Evolutionary conservation across 225 moss, liverwort and hornwort species (phyloP).

Genomic region (Bryoerythrophyllum caledonicum): DNA sequence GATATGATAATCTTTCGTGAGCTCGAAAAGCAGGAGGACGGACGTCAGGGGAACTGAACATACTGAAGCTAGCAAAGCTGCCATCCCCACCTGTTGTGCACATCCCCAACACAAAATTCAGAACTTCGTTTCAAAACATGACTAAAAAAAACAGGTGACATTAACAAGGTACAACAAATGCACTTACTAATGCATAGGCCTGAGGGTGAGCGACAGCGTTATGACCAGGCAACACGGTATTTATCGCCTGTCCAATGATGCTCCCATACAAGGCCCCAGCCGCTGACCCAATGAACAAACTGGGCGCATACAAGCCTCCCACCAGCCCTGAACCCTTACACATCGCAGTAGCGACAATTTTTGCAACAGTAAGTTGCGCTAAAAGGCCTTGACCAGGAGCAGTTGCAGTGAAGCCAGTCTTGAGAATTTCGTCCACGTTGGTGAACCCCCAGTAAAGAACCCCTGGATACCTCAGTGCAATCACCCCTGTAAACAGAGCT

Average conservation of each 20-base stretch:
- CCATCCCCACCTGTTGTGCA: slow-evolving; percentile 92
- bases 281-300: slow-evolving; percentile 97
- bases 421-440: slow-evolving; percentile 96
- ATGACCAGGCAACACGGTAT: slow-evolving; percentile 86
- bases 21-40: slow-evolving; percentile 94
- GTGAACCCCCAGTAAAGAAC: slow-evolving; percentile 98
- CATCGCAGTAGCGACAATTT: slow-evolving; percentile 94
- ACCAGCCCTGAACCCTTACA: slow-evolving; percentile 97
- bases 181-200: slow-evolving; percentile 90
- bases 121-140: not conserved
- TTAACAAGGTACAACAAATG: not conserved
- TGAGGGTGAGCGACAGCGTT: slow-evolving; percentile 99
- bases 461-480: slow-evolving; percentile 91
- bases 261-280: slow-evolving; percentile 98
- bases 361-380: slow-evolving; percentile 87
- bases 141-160: not conserved
- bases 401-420: slow-evolving; percentile 92
- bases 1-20: slow-evolving; percentile 98
- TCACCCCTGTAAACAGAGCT: slow-evolving; percentile 78
- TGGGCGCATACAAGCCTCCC: slow-evolving; percentile 97
- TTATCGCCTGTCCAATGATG: slow-evolving; percentile 82
- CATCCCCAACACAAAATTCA: slow-evolving; percentile 14
- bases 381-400: slow-evolving; percentile 92
- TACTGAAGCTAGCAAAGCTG: slow-evolving; percentile 93
- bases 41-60: slow-evolving; percentile 99